Evolutionary conservation across 2,329 filamentous ascomycete genomes (phyloP).

Genomic region (Neoscytalidium dimidiatum): DNA sequence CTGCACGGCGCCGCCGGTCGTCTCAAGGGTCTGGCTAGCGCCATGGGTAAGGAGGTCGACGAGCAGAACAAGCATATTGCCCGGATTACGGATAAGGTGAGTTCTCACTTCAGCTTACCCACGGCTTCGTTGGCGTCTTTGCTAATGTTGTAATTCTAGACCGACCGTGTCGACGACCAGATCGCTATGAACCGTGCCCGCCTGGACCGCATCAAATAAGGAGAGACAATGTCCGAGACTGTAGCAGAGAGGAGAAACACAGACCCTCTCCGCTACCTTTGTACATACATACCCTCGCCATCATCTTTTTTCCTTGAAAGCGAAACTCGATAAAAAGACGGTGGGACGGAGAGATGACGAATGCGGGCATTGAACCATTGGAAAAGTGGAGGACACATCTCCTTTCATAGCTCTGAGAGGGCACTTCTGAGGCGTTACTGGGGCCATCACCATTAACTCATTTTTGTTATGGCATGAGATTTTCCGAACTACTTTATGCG

Average conservation of each 20-base stretch:
- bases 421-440: neutral
- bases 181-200: slow-evolving; percentile 76
- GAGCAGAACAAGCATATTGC: slow-evolving; percentile 77
- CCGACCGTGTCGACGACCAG: slow-evolving; percentile 72
- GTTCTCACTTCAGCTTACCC: neutral
- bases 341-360: neutral
- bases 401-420: neutral
- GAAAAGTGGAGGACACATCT: neutral
- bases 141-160: slow-evolving; percentile 48
- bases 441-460: neutral
- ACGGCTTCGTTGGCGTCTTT: neutral
- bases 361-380: neutral
- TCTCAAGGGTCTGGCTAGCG: slow-evolving; percentile 71
- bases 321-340: neutral
- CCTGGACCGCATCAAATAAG: slow-evolving; percentile 62
- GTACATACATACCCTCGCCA: slow-evolving; percentile 11
- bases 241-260: neutral
- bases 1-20: slow-evolving; percentile 64
- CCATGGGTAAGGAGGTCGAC: slow-evolving; percentile 74
- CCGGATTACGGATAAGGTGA: slow-evolving; percentile 68
- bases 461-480: neutral
- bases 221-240: neutral
- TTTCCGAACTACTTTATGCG: neutral
- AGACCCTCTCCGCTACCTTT: neutral
- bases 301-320: neutral